Base-by-base conservation (phyloP, 306 rosid genomes). In the Ormosia semicastrata region DNA sequence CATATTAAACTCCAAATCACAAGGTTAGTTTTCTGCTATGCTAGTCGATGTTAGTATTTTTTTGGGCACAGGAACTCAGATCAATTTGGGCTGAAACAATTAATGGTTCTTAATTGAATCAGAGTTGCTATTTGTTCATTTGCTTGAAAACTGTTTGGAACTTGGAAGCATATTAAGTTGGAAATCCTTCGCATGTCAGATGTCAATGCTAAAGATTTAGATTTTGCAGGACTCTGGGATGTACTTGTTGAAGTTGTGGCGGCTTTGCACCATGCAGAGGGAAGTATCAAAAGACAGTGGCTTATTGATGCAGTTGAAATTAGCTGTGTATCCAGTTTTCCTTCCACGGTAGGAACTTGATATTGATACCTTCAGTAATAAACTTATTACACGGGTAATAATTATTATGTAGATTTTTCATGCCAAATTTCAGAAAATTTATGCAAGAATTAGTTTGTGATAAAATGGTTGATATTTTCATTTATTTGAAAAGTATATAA, bases 301-400 rank as follows among this genome's bases (percentile, higher is more conserved):
- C 90, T 93, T 72, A 81, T 89, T 82, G 97, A 92, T 77, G 92
- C 94, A 32, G 87, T 87, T n/a, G 98, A 92, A 89, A 88, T 88
- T 85, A 93, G 98, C 87, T 93, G 99, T 7, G 85, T 95, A 15
- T 90, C 98, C 32, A 76, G 82, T 68, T 86, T 88, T 86, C 99
- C 98, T 50, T 93, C 97, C 68, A 90, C 87, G 93, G 99, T 95
- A 92, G 40, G 92, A 72, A 73, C 62, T 10, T 44, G n/a, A 14
- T 44, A 41, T 60, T 76, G 37, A 81, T 75, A 34, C 17, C 32
- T 80, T 78, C 0, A 15, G 9, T 74, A 18, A 78, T 66, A 54
- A 63, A 37, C 40, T 56, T 62, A 33, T 66, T 64, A 62, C 9
- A 11, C 3, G 5, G 50, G 30, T 54, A 34, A 46, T 15, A 74